phyloP scores from a whole-genome alignment of 1,139 yeast species.

The Zygotorulaspora mrakii region DNA sequence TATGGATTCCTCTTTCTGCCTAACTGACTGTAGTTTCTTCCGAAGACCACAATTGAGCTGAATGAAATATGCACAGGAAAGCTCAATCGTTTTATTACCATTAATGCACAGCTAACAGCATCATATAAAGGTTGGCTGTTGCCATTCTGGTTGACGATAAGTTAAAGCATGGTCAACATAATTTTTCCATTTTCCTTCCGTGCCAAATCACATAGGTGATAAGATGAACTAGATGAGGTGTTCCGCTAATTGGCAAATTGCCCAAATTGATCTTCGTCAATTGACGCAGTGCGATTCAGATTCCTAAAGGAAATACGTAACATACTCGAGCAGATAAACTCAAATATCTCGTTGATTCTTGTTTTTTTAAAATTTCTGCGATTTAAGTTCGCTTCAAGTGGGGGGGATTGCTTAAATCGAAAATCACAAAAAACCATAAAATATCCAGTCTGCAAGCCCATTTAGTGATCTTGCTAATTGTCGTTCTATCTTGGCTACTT shows the following conservation, averaged over 20 bases:
- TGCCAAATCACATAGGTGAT: constrained; percentile 2
- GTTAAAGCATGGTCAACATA: not conserved
- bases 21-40: constrained; percentile 1
- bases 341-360: not conserved
- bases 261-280: too few species aligned
- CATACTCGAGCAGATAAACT: too few species aligned
- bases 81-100: not conserved
- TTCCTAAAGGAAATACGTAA: too few species aligned
- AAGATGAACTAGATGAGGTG: not conserved
- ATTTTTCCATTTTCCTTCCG: constrained; percentile 3
- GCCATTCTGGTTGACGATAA: not conserved
- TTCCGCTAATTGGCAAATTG: not conserved
- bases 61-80: not conserved
- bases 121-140: not conserved
- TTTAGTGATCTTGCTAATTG: not conserved
- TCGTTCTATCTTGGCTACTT: not conserved
- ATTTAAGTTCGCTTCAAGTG: not conserved
- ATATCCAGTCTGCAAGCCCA: not conserved
- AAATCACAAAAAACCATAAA: not conserved
- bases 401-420: constrained; percentile 1
- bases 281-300: too few species aligned
- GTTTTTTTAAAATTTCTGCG: not conserved
- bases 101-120: not conserved
- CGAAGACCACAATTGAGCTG: not conserved
- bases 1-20: constrained; percentile 9